phyloP scores from a whole-genome alignment of 345 rosid genomes.

The Hibiscus trionum region DNA sequence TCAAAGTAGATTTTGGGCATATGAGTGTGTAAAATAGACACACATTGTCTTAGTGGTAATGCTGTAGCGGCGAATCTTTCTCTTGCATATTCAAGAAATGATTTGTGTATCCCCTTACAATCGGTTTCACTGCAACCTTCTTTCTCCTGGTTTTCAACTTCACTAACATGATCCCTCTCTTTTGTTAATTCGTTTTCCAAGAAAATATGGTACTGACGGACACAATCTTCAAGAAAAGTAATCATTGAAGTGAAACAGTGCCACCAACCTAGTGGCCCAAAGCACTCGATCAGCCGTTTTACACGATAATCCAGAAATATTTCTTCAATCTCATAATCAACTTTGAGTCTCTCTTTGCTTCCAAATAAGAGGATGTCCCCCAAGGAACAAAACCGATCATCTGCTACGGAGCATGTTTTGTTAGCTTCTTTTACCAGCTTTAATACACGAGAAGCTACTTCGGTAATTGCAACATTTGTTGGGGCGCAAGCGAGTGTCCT shows the following conservation, averaged over 20 bases:
- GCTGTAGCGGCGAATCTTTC: constrained; percentile 1
- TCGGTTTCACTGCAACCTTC: not conserved
- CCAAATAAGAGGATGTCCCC: constrained; percentile 39
- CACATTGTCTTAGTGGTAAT: constrained; percentile 17
- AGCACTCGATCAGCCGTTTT: constrained; percentile 21
- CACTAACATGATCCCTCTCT: not conserved
- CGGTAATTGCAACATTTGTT: constrained; percentile 42
- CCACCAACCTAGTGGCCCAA: constrained; percentile 23
- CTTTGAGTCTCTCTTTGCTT: constrained; percentile 30
- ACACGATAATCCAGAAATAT: constrained; percentile 41
- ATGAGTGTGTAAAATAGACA: constrained; percentile 25
- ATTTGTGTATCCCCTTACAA: not conserved
- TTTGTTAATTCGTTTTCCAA: constrained; percentile 17
- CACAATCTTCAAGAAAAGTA: constrained; percentile 23
- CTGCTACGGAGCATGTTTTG: not conserved
- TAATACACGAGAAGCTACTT: constrained; percentile 36
- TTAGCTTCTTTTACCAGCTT: constrained; percentile 26
- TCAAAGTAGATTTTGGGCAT: constrained; percentile 16
- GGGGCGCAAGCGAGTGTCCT: constrained; percentile 41
- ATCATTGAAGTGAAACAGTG: constrained; percentile 18
- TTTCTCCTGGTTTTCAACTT: constrained; percentile 5
- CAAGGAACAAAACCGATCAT: constrained; percentile 9
- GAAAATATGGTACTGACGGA: constrained; percentile 16
- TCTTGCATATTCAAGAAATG: constrained; percentile 27
- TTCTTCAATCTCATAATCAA: constrained; percentile 21